Evolutionary conservation across 2,329 filamentous ascomycete genomes (phyloP), one percentile per base, ranked within the genome.

Genomic region (Aspergillus tubingensis): DNA sequence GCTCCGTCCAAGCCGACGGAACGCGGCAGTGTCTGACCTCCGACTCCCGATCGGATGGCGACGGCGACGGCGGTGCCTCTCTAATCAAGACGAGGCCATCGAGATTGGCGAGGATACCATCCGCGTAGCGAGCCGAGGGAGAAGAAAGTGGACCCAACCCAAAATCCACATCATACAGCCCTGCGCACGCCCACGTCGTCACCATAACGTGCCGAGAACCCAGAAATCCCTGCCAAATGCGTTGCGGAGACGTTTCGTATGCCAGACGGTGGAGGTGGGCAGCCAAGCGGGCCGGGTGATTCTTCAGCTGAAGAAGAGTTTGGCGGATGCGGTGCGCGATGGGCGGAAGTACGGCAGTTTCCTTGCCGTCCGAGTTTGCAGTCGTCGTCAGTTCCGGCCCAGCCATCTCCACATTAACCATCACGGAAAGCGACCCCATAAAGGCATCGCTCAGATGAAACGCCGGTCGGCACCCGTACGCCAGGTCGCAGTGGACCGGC

Each of bases 221-320:
- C 6, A 81, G 58, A 56, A 82, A 83, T 0, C 66, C 77, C 60
- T 80, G 76, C 82, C 81, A 83, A 15, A 83, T 62, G 5, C 81
- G 72, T 68, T 83, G 81, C 0, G 82, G 81, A 10, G 74, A 75
- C 10, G 74, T 63, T 64, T 83, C 81, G 57, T 77, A 70, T 2
- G 78, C 78, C 8, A 73, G 72, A 52, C 80, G 77, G 57, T 83
- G 77, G 2, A 83, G 65, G 36, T 77, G 68, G 3, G 78, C 75
- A 0, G 70, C 73, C 2, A 83, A 66, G 0, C 74, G 73, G 4
- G 73, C 71, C 0, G 74, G 70, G 0, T 74, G 70, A 0, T 74
- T 78, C 60, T 32, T 58, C 8, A 81, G 81, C 1, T 23, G 65
- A 3, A 65, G 56, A 48, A 82, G 65, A 7, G 70, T 77, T 1